phyloP scores from a whole-genome alignment of 1,284 basidiomycete genomes.

The Paramarasmius palmivorus region DNA sequence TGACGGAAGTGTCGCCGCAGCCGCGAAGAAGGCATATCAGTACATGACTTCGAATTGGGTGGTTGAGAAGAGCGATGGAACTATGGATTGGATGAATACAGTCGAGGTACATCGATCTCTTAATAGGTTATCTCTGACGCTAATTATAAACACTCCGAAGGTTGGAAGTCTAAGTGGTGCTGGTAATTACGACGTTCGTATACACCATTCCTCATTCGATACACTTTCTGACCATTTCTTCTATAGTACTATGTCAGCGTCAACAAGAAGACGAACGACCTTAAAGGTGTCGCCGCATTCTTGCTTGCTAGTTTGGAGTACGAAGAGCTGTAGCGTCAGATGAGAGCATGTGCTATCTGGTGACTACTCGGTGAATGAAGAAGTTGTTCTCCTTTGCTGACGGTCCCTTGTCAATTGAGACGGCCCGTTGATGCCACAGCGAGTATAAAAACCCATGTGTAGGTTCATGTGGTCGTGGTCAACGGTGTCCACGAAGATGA shows the following conservation, averaged over 20 bases:
- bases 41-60: conserved; percentile 45
- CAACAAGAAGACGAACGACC: conserved; percentile 39
- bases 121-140: not conserved
- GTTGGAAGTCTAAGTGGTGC: conserved; percentile 42
- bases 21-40: conserved; percentile 41
- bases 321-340: conserved; percentile 34
- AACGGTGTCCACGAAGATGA: not conserved
- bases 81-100: conserved; percentile 46
- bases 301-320: conserved; percentile 47
- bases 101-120: conserved; percentile 33
- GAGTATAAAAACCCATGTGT: too few species aligned
- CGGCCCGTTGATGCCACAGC: too few species aligned
- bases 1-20: conserved; percentile 37
- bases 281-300: conserved; percentile 49
- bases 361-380: too few species aligned
- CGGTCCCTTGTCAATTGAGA: too few species aligned
- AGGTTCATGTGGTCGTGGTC: too few species aligned
- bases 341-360: not conserved
- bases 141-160: conserved; percentile 21
- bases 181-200: conserved; percentile 41
- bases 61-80: conserved; percentile 40
- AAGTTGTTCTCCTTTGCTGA: too few species aligned
- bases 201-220: not conserved
- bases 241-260: conserved; percentile 44
- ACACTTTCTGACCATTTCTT: conserved; percentile 2